Evolutionary conservation across 1,284 basidiomycete genomes (phyloP).

Genomic region (Moesziomyces sp.): DNA sequence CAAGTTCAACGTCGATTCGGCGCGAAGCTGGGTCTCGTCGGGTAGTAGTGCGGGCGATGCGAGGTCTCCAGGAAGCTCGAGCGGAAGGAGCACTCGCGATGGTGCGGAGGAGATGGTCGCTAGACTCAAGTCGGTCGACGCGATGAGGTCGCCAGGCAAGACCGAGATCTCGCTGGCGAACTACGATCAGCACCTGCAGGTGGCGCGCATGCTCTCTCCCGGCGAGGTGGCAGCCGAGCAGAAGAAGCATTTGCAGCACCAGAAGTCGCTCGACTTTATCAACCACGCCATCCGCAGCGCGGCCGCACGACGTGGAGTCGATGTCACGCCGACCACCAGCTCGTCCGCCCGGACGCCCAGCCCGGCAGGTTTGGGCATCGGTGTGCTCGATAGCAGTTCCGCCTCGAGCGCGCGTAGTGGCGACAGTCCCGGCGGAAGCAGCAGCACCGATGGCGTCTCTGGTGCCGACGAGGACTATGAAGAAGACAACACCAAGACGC

Average conservation of each 20-base stretch:
- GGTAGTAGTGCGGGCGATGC: slow-evolving; percentile 10
- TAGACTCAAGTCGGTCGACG: slow-evolving; percentile 58
- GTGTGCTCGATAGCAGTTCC: slow-evolving; percentile 22
- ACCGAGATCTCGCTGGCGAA: slow-evolving; percentile 44
- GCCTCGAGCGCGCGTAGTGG: slow-evolving; percentile 6
- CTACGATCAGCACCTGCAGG: slow-evolving; percentile 27
- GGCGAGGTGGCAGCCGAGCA: slow-evolving; percentile 25
- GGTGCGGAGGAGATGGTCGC: slow-evolving; percentile 51
- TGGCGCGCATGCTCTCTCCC: slow-evolving; percentile 21
- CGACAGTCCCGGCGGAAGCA: slow-evolving; percentile 23
- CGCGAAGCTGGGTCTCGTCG: slow-evolving; percentile 20
- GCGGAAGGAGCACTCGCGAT: slow-evolving; percentile 1
- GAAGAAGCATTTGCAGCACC: slow-evolving; percentile 55
- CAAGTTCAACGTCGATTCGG: slow-evolving; percentile 13
- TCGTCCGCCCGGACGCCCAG: slow-evolving; percentile 25
- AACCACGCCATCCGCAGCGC: slow-evolving; percentile 67
- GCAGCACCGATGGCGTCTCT: slow-evolving; percentile 25
- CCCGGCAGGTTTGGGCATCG: slow-evolving; percentile 61
- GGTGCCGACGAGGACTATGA: slow-evolving; percentile 26
- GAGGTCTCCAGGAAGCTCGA: slow-evolving; percentile 11
- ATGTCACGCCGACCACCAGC: slow-evolving; percentile 21
- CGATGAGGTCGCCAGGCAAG: slow-evolving; percentile 56
- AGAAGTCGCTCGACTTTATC: slow-evolving; percentile 67
- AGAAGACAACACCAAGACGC: slow-evolving; percentile 24
- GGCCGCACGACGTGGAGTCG: slow-evolving; percentile 58